Conservation (phyloP, 192 early-diverging fungal genomes). For the Nowakowskiella sp. region DNA sequence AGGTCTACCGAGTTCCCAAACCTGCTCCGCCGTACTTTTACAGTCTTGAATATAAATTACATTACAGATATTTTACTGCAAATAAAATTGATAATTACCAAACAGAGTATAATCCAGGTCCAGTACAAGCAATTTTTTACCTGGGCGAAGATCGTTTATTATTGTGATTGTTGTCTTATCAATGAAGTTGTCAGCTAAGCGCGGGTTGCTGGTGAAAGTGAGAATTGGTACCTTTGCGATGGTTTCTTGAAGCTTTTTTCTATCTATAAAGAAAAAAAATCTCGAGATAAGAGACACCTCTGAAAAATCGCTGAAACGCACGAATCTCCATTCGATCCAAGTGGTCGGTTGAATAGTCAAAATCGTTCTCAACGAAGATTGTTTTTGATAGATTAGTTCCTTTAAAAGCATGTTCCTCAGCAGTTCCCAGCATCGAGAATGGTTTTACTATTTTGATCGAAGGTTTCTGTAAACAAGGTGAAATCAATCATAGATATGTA, state of each 20-base stretch:
- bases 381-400: too few species aligned
- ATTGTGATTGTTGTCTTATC: constrained; percentile 41
- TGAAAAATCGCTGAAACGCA: too few species aligned
- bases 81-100: too few species aligned
- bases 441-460: constrained; percentile 7
- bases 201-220: neutral
- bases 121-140: constrained; percentile 61
- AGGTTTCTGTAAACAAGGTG: neutral
- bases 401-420: too few species aligned
- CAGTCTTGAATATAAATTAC: too few species aligned
- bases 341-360: too few species aligned
- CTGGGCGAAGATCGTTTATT: constrained; percentile 39
- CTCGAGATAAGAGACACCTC: too few species aligned
- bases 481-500: too few species aligned
- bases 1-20: constrained; percentile 6
- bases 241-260: constrained; percentile 31
- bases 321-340: too few species aligned
- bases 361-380: too few species aligned
- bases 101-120: constrained; percentile 73
- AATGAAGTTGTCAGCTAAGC: constrained; percentile 1
- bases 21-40: neutral
- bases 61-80: too few species aligned
- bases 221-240: constrained; percentile 30
- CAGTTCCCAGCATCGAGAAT: constrained; percentile 45
- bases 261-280: too few species aligned